These are phyloP conservation scores for Colletotrichum filicis DNA, from an alignment of 2,329 filamentous ascomycete species.

Conservation along the genomic window DNA sequence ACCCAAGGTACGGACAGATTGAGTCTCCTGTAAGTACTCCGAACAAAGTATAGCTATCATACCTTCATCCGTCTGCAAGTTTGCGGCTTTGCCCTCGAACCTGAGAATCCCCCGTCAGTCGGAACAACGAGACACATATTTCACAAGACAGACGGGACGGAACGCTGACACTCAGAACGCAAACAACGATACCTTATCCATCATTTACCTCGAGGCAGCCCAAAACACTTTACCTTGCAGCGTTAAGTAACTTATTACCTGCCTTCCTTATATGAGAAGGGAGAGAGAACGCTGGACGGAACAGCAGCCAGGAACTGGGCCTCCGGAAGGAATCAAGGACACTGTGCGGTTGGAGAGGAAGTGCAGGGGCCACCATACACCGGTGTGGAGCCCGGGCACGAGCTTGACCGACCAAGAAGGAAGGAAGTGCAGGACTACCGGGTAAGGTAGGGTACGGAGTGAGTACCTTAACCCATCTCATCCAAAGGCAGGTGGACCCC, in stretches of 20 bases:
- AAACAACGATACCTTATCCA: background rate
- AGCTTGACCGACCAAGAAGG: too few relatives aligned
- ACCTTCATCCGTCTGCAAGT: too few relatives aligned
- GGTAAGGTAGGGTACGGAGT: too few relatives aligned
- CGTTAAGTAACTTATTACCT: background rate
- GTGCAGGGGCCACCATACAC: constrained; percentile 17
- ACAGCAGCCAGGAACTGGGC: background rate
- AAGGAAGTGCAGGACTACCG: background rate
- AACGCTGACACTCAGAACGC: background rate
- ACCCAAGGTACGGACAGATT: too few relatives aligned
- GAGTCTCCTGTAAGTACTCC: too few relatives aligned
- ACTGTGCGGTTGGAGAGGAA: background rate
- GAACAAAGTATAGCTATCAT: too few relatives aligned
- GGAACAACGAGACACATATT: too few relatives aligned
- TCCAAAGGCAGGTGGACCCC: background rate
- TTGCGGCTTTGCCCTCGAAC: too few relatives aligned
- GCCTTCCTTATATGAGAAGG: background rate
- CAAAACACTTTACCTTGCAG: background rate
- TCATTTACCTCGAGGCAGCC: background rate
- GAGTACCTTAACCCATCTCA: too few relatives aligned
- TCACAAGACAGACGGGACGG: background rate
- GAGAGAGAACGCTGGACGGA: too few relatives aligned
- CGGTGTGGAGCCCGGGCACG: constrained; percentile 19
- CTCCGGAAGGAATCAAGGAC: background rate
- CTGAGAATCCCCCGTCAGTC: too few relatives aligned